phyloP scores from a whole-genome alignment of 768 basidiomycete genomes.

The Mrakia frigida region DNA sequence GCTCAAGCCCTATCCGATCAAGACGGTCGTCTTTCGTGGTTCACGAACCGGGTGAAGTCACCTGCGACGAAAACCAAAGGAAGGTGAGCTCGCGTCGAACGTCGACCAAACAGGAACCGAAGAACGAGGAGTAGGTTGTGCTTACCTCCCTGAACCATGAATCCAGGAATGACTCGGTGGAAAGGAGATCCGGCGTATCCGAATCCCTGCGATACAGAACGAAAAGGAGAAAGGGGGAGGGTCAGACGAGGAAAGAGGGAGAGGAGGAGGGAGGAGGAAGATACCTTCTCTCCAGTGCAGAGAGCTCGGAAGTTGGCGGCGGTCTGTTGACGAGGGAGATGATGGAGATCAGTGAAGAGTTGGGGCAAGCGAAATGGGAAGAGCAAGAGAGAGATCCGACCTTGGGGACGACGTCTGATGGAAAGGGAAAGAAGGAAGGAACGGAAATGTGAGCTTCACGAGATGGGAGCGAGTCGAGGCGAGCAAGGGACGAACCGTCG shows the following conservation, averaged over 20 bases:
- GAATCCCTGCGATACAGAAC: conserved; percentile 51
- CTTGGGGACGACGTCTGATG: conserved; percentile 34
- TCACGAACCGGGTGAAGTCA: conserved; percentile 23
- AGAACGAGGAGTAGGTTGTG: not conserved
- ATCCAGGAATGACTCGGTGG: conserved; percentile 57
- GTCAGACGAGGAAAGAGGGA: not conserved
- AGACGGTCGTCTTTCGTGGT: no score
- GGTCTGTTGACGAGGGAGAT: conserved; percentile 35
- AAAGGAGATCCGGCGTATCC: conserved; percentile 66
- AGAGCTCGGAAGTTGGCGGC: conserved; percentile 68
- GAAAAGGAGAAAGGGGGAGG: not conserved
- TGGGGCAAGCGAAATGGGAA: no score
- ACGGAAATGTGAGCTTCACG: not conserved
- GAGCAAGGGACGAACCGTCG: conserved; percentile 48
- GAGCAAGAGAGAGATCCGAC: not conserved
- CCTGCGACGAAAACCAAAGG: not conserved
- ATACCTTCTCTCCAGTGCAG: conserved; percentile 53
- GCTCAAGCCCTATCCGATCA: no score
- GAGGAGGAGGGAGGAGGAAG: not conserved
- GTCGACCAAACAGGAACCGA: not conserved
- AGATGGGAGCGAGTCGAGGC: not conserved
- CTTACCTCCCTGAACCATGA: conserved; percentile 40
- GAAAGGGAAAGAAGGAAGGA: not conserved
- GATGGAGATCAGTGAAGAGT: no score
- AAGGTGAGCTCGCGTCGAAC: not conserved